Percentiles rank a stretch among this genome's conserved stretches.
phyloP scores from a whole-genome alignment of 495 filamentous ascomycete species.

The Letharia lupina region DNA sequence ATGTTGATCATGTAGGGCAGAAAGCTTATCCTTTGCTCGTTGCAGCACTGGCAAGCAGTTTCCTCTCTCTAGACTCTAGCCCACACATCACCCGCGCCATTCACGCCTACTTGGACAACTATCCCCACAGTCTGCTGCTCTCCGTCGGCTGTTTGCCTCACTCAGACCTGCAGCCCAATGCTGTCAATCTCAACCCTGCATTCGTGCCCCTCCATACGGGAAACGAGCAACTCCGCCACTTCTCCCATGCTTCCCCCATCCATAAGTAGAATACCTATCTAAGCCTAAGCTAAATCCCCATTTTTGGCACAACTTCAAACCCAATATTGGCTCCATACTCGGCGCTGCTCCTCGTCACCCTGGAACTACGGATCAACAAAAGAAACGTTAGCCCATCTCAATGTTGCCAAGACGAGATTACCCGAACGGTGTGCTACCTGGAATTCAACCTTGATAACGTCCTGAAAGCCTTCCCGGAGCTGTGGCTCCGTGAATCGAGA shows the following conservation, averaged over 20 bases:
- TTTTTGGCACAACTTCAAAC: constrained; percentile 32
- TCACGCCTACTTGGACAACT: neutral
- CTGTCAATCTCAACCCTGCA: neutral
- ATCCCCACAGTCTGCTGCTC: neutral
- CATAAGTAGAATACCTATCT: neutral
- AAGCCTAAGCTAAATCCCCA: neutral
- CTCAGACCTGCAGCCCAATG: neutral
- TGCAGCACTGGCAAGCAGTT: neutral
- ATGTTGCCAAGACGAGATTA: constrained; percentile 11
- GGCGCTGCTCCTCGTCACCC: constrained; percentile 45
- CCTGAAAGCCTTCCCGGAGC: constrained; percentile 73
- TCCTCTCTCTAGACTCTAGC: neutral
- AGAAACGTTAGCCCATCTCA: constrained; percentile 18
- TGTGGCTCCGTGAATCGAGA: constrained; percentile 62
- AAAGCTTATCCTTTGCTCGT: neutral
- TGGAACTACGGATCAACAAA: constrained; percentile 37
- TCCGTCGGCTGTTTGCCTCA: neutral
- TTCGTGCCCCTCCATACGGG: neutral
- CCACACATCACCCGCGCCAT: neutral
- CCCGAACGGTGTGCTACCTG: constrained; percentile 33
- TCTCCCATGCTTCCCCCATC: neutral
- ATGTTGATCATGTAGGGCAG: neutral
- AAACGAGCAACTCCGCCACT: neutral
- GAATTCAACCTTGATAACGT: constrained; percentile 65
- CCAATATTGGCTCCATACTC: constrained; percentile 69